phyloP scores from a whole-genome alignment of 169 alveolate genomes.

The Theileria equi region DNA sequence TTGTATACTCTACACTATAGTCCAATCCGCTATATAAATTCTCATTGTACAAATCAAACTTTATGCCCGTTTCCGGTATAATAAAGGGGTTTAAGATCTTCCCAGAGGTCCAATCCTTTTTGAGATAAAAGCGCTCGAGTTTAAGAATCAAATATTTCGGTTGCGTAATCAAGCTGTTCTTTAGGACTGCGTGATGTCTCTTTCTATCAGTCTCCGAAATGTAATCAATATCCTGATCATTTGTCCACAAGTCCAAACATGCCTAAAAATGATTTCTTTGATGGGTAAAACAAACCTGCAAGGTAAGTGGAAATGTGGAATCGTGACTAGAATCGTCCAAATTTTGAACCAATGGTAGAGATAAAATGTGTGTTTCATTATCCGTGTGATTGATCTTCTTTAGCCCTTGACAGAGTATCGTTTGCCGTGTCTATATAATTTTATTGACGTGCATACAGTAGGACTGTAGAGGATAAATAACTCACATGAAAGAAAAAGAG shows the following conservation, averaged over 20 bases:
- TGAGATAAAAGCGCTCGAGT: constrained; percentile 64
- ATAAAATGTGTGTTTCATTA: constrained; percentile 41
- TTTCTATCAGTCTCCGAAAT: constrained; percentile 6
- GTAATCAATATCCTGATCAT: constrained; percentile 38
- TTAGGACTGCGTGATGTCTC: constrained; percentile 27
- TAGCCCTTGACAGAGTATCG: constrained; percentile 23
- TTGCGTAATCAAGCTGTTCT: constrained; percentile 16
- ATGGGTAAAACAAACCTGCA: not conserved
- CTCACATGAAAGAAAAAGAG: constrained; percentile 17
- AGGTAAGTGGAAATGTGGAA: not conserved
- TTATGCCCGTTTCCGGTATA: constrained; percentile 61
- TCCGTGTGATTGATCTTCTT: constrained; percentile 34
- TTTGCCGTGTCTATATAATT: constrained; percentile 21
- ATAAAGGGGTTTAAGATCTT: constrained; percentile 56
- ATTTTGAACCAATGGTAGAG: constrained; percentile 15
- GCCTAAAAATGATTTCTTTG: constrained; percentile 9
- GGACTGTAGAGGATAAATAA: not conserved
- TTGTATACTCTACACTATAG: constrained; percentile 52
- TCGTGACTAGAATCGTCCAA: not conserved
- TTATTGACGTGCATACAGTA: not conserved
- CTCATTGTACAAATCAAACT: constrained; percentile 59
- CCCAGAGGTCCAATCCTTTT: constrained; percentile 65
- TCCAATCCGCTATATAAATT: constrained; percentile 57
- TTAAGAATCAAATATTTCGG: constrained; percentile 65
- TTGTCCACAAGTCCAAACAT: constrained; percentile 34